phyloP scores from a whole-genome alignment of 108 stramenopile genomes.

The Mayamaea pseudoterrestris region DNA sequence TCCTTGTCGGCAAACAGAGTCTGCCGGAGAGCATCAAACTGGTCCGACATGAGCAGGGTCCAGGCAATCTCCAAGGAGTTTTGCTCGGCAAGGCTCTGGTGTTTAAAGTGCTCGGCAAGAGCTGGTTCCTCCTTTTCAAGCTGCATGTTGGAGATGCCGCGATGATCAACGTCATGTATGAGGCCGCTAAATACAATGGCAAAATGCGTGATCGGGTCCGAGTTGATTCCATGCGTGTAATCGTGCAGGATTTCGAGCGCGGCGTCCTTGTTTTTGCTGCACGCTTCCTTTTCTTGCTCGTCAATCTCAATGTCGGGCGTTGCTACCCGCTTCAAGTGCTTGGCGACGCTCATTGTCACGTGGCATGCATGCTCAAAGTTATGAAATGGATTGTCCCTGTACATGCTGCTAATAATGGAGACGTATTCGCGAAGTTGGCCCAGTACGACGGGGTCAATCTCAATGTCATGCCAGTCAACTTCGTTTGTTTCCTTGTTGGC shows the following conservation, averaged over 20 bases:
- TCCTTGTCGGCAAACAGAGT: constrained; percentile 24
- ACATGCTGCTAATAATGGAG: constrained; percentile 9
- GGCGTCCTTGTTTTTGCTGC: too few relatives aligned
- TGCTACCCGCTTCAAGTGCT: constrained; percentile 13
- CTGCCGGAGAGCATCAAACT: constrained; percentile 20
- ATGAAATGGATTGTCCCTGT: constrained; percentile 35
- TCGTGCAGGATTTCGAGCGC: constrained; percentile 3
- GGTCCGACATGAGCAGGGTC: constrained; percentile 26
- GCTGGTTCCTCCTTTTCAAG: constrained; percentile 39
- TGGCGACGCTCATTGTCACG: constrained; percentile 36
- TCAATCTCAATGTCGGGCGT: constrained; percentile 3
- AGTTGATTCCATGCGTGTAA: constrained; percentile 6
- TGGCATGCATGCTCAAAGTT: constrained; percentile 35
- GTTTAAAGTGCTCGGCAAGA: constrained; percentile 25
- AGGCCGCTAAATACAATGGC: constrained; percentile 7
- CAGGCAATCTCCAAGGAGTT: constrained; percentile 45
- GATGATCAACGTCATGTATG: constrained; percentile 26
- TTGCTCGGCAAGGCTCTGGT: constrained; percentile 39
- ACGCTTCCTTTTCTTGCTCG: neutral
- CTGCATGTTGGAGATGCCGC: constrained; percentile 29
- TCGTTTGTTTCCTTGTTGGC: neutral
- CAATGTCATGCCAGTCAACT: neutral
- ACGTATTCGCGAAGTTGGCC: constrained; percentile 11
- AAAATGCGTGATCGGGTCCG: constrained; percentile 8
- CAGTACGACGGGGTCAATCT: neutral